Evolutionary conservation across 441 rosid genomes (phyloP), one percentile per base, ranked within the genome.

Genomic region (Biscutella laevigata): DNA sequence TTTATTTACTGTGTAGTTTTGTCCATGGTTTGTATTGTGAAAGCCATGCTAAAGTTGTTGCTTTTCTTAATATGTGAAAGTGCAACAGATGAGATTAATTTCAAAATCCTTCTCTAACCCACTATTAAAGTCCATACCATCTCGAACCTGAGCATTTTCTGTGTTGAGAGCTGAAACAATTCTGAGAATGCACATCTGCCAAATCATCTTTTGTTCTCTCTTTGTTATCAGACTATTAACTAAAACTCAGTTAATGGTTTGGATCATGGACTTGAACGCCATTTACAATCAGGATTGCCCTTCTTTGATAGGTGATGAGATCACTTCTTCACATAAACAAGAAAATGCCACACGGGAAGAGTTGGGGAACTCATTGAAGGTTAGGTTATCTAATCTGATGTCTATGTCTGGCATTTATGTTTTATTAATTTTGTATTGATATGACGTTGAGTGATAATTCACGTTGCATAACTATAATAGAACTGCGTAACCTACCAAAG

Each of bases 351-450:
- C 78, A 60, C 61, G 68, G 14, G 52, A 66, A 59, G 89, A 78
- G 53, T 36, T 83, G 69, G 81, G 82, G 48, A 69, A 71, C 52
- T 79, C 78, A 32, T 38, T 80, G 71, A 76, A 74, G 96, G 98
- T 86, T 71, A 43, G 70, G 7, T 44, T 29, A 13, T 35, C 22
- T 36, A 37, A 45, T 37, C 29, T 35, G 34, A 19, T 54, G 13
- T 10, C 26, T 35, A 34, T 41, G 25, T 44, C 10, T 44, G 38
- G 33, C 33, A 43, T 28, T 45, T 7, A 28, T 34, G 22, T 36
- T 28, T 44, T 42, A 12, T 12, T 24, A 6, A 8, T 32, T 50
- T 32, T 22, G 20, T 6, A 11, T 42, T 51, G 38, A 15, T 26
- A 27, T n/a, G 20, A 17, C 24, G 12, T 52, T 16, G 34, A 43